Evolutionary conservation across 2,329 filamentous ascomycete genomes (phyloP), one percentile per base, ranked within the genome.

Genomic region (Penicillium sp.): DNA sequence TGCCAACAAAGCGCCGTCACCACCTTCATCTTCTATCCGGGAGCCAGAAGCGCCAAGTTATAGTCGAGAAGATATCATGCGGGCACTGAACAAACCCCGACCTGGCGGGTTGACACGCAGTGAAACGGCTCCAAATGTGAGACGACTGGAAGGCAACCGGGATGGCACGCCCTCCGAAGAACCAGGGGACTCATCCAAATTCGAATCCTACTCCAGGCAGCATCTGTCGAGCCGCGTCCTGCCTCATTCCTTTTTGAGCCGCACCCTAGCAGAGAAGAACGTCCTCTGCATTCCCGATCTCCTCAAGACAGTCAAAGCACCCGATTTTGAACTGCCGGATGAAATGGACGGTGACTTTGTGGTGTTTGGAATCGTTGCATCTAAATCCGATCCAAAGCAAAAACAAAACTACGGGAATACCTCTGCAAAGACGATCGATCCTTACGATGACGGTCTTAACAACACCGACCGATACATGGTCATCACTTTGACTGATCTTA

Each of bases 341-440:
- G 92, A 95, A 0, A 84, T 91, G 46, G 90, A 96, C 64, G 85
- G 88, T 47, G 92, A 99, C 69, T 88, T 92, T 64, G 90, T 99
- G 7, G 82, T 97, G 2, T 86, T 97, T 63, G 94, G 85, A 8
- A 86, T 96, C 51, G 82, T 99, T 20, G 90, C 90, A 6, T 88
- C 86, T 39, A 97, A 97, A 69, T 96, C 94, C 0, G 84, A 88
- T 0, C 91, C 94, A 0, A 85, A 84, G 36, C 76, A 83, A 44
- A 78, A 82, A 30, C 82, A 83, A 57, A 75, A 78, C 13, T 47
- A 63, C 5, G 69, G 68, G 31, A 65, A 66, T 22, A 50, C 64
- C 7, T 63, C 67, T 8, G 71, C 74, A 1, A 77, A 76, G 45
- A 71, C 74, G 8, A 68, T 67, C 4, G 71, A 78, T 41, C 74